phyloP scores from a whole-genome alignment of 73 alveolate species.

The Paraurostyla sp. region DNA sequence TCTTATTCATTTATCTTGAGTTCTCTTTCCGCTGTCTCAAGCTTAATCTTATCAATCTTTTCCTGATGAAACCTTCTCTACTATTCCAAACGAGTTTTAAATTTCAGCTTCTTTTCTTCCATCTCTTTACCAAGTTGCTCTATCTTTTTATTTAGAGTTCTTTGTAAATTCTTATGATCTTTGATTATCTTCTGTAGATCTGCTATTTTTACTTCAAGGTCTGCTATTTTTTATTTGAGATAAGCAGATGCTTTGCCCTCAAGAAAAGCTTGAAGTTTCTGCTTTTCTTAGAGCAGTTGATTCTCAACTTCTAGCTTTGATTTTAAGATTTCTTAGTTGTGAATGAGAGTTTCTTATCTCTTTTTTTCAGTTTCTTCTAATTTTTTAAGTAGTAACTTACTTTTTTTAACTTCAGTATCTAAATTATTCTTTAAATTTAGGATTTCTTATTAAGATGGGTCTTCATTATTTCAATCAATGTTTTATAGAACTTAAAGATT shows the following conservation, averaged over 20 bases:
- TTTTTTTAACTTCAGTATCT: neutral
- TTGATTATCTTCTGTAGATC: neutral
- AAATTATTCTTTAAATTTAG: neutral
- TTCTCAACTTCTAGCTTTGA: neutral
- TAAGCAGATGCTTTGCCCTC: constrained; percentile 15
- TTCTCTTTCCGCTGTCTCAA: neutral
- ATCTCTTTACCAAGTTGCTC: neutral
- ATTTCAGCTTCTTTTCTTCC: neutral
- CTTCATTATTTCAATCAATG: neutral
- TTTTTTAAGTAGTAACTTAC: neutral
- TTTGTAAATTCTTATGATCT: neutral
- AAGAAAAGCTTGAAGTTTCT: neutral
- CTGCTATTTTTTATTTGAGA: constrained; percentile 1
- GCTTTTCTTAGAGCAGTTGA: neutral
- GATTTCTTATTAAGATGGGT: neutral
- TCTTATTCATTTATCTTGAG: neutral
- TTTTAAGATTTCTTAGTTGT: neutral
- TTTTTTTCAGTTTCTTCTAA: neutral
- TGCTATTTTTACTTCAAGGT: neutral
- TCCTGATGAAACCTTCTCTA: neutral
- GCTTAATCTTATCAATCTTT: neutral
- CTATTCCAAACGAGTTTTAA: neutral
- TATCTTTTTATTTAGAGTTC: neutral
- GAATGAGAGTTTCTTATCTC: neutral
- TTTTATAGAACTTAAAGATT: neutral